Conservation (phyloP, 208 protist species). For the Leishmania turanica region DNA sequence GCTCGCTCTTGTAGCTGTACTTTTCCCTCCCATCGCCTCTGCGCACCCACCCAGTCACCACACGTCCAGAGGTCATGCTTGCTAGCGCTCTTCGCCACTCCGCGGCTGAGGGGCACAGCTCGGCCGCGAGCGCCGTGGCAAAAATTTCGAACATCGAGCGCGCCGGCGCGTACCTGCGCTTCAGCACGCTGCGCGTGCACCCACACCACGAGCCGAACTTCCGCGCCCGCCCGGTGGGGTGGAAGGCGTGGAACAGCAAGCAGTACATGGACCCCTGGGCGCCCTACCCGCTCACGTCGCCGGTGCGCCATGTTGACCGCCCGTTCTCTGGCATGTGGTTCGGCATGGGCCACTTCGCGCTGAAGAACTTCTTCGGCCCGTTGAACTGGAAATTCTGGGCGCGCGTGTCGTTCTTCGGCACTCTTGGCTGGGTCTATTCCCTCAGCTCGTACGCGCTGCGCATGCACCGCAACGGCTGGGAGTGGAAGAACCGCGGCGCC, state of each 20-base stretch:
- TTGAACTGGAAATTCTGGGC: constrained; percentile 72
- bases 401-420: constrained; percentile 61
- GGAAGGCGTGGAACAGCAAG: constrained; percentile 80
- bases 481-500: constrained; percentile 89
- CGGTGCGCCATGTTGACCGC: constrained; percentile 72
- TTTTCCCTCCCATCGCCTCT: background rate
- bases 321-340: constrained; percentile 70
- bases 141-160: constrained; percentile 70
- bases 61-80: constrained; percentile 39
- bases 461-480: constrained; percentile 87
- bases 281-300: constrained; percentile 66
- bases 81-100: constrained; percentile 65
- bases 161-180: constrained; percentile 73
- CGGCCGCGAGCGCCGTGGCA: constrained; percentile 38
- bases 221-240: constrained; percentile 68
- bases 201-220: constrained; percentile 81
- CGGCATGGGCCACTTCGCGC: constrained; percentile 80
- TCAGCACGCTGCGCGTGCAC: constrained; percentile 76
- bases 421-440: constrained; percentile 44
- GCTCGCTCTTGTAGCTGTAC: constrained; percentile 2
- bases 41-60: background rate
- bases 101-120: constrained; percentile 34
- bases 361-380: constrained; percentile 82
- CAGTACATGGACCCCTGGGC: constrained; percentile 74
- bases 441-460: constrained; percentile 64